phyloP scores from a whole-genome alignment of 2,329 filamentous ascomycete genomes.

The Fusarium keratoplasticum region DNA sequence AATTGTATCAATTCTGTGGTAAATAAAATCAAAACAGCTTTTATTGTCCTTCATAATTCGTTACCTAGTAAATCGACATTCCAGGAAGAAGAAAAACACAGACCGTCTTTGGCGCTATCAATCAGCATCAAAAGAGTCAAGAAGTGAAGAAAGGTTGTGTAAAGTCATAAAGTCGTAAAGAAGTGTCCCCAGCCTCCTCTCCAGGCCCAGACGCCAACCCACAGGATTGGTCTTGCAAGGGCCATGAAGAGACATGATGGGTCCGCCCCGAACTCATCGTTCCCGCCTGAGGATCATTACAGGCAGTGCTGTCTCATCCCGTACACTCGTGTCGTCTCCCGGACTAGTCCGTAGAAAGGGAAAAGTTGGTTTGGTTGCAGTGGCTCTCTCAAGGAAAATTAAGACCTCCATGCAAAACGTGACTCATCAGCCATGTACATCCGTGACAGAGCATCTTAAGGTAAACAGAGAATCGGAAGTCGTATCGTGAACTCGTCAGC shows the following conservation, averaged over 20 bases:
- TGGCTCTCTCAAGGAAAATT: slow-evolving; percentile 41
- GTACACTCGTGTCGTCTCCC: slow-evolving; percentile 47
- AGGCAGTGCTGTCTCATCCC: slow-evolving; percentile 50
- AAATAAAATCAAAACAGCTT: slow-evolving; percentile 47
- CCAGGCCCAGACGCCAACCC: slow-evolving; percentile 30
- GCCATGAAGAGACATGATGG: slow-evolving; percentile 39
- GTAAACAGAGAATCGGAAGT: slow-evolving; percentile 50
- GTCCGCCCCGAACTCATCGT: slow-evolving; percentile 45
- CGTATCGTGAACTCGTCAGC: slow-evolving; percentile 53
- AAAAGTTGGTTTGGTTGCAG: slow-evolving; percentile 35
- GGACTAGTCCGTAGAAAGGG: slow-evolving; percentile 41
- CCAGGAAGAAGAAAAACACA: slow-evolving; percentile 45
- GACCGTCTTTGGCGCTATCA: slow-evolving; percentile 47
- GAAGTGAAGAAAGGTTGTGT: slow-evolving; percentile 47
- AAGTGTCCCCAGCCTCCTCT: slow-evolving; percentile 41
- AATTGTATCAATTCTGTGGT: slow-evolving; percentile 38
- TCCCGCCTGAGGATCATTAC: slow-evolving; percentile 53
- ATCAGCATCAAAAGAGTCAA: slow-evolving; percentile 40
- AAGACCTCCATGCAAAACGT: slow-evolving; percentile 57
- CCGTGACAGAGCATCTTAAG: slow-evolving; percentile 50
- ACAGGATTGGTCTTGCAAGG: slow-evolving; percentile 34
- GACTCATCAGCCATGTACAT: slow-evolving; percentile 59
- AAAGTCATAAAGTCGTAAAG: slow-evolving; percentile 42
- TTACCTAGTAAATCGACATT: slow-evolving; percentile 53
- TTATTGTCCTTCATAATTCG: slow-evolving; percentile 57